These are phyloP conservation scores for Aspergillus bridgeri DNA, from an alignment of 495 filamentous ascomycete species.

Conservation along the genomic window DNA sequence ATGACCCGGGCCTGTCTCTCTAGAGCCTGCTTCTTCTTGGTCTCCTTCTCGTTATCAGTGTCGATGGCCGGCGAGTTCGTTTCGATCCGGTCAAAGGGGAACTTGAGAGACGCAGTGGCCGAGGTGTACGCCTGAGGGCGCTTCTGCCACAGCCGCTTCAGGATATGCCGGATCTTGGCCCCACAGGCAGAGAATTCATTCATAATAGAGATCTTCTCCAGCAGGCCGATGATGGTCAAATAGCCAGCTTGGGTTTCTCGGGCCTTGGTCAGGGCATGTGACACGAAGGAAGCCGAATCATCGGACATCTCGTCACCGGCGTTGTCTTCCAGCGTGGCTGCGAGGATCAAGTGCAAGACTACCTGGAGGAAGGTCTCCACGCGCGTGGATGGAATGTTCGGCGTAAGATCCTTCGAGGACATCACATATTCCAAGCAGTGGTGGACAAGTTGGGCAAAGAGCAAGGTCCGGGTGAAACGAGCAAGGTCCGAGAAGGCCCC, in stretches of 20 bases:
- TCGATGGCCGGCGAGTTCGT: constrained; percentile 57
- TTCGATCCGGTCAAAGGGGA: constrained; percentile 52
- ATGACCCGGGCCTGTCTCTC: constrained; percentile 89
- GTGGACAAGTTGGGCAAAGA: constrained; percentile 90
- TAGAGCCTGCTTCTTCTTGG: constrained; percentile 83
- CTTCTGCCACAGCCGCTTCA: constrained; percentile 85
- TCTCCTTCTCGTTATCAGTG: constrained; percentile 67
- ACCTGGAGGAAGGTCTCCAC: constrained; percentile 91
- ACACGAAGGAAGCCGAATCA: constrained; percentile 60
- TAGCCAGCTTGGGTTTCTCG: constrained; percentile 52
- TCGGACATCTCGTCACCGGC: constrained; percentile 49
- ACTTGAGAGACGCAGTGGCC: constrained; percentile 50
- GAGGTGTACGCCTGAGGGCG: constrained; percentile 64
- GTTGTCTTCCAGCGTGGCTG: constrained; percentile 79
- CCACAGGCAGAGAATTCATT: constrained; percentile 75
- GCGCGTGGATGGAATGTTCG: constrained; percentile 70
- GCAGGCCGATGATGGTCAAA: constrained; percentile 67
- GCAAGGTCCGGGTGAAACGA: constrained; percentile 70
- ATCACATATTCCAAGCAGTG: constrained; percentile 79
- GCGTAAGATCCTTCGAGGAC: constrained; percentile 59
- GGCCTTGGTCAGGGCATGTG: constrained; percentile 59
- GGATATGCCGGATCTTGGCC: constrained; percentile 77
- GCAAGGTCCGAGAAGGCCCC: constrained; percentile 74
- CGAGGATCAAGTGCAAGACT: constrained; percentile 78
- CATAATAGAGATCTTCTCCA: constrained; percentile 70